phyloP scores from a whole-genome alignment of 345 rosid species.

The Acer saccharum region DNA sequence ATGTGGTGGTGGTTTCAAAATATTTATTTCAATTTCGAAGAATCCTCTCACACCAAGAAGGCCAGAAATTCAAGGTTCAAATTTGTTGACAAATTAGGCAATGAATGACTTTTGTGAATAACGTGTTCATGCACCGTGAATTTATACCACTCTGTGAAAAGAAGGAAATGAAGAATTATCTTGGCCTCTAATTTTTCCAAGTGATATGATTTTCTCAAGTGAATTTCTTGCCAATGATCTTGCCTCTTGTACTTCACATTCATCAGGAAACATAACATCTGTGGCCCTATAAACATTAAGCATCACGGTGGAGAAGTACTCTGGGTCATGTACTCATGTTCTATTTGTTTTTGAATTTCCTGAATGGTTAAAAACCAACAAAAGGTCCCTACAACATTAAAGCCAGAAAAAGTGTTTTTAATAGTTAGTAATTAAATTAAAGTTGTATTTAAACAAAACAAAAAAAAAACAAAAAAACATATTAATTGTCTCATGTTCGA shows the following conservation, averaged over 20 bases:
- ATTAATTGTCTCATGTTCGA: no score
- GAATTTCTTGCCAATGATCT: conserved; percentile 44
- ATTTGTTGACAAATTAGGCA: neutral
- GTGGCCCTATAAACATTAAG: conserved; percentile 60
- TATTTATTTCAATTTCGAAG: no score
- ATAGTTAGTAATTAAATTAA: neutral
- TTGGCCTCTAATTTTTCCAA: conserved; percentile 3
- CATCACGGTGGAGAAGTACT: conserved; percentile 37
- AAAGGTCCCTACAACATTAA: conserved; percentile 42
- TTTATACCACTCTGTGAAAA: conserved; percentile 28
- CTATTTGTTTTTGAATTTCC: conserved; percentile 33
- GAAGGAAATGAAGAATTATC: neutral
- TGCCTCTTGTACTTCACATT: conserved; percentile 51
- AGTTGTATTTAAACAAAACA: neutral
- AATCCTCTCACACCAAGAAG: no score
- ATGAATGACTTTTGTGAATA: no score
- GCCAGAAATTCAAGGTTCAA: no score
- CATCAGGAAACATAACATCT: conserved; percentile 59
- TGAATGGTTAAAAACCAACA: conserved; percentile 56
- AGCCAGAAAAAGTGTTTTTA: neutral
- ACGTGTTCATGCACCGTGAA: no score
- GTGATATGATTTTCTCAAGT: conserved; percentile 32
- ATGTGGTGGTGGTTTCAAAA: no score
- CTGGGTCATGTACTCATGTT: conserved; percentile 22
- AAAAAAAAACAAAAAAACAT: no score